These are phyloP conservation scores for Trypanosoma conorhini DNA, from an alignment of 208 protist genomes.

Conservation along the genomic window DNA sequence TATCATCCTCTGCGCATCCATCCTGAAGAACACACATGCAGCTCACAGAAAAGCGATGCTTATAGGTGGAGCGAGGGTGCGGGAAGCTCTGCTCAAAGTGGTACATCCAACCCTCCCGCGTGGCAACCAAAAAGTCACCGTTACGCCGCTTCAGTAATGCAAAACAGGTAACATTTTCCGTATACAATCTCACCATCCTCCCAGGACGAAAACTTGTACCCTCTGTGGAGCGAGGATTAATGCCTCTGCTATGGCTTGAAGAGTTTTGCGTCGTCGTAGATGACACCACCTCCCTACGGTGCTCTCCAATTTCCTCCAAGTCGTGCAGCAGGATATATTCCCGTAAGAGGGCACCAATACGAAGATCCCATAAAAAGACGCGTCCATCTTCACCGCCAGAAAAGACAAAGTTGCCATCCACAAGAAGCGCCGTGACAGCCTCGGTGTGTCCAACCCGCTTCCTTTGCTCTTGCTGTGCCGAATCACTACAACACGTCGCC, in stretches of 20 bases:
- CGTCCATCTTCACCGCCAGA: constrained; percentile 43
- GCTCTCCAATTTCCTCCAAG: not conserved
- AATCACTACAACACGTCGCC: not conserved
- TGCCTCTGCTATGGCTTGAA: not conserved
- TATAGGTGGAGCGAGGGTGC: constrained; percentile 14
- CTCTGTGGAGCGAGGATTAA: not conserved
- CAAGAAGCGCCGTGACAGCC: constrained; percentile 26
- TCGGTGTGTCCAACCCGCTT: constrained; percentile 23
- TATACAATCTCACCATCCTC: not conserved
- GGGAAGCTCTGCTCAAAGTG: constrained; percentile 24
- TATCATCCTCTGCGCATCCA: not conserved
- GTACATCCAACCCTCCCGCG: constrained; percentile 29
- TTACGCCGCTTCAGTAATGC: constrained; percentile 17
- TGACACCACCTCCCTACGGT: not conserved
- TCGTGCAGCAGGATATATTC: constrained; percentile 28
- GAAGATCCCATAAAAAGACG: constrained; percentile 41
- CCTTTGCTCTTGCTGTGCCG: not conserved
- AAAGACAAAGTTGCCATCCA: constrained; percentile 36
- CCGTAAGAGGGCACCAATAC: constrained; percentile 17
- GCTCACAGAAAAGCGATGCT: constrained; percentile 17
- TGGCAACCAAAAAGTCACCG: constrained; percentile 26
- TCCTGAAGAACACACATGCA: constrained; percentile 28
- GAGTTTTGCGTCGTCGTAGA: too few species aligned
- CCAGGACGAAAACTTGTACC: not conserved
- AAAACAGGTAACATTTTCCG: constrained; percentile 19